Conservation (phyloP, 805 yeast species). For the Saccharomyces paradoxus region DNA sequence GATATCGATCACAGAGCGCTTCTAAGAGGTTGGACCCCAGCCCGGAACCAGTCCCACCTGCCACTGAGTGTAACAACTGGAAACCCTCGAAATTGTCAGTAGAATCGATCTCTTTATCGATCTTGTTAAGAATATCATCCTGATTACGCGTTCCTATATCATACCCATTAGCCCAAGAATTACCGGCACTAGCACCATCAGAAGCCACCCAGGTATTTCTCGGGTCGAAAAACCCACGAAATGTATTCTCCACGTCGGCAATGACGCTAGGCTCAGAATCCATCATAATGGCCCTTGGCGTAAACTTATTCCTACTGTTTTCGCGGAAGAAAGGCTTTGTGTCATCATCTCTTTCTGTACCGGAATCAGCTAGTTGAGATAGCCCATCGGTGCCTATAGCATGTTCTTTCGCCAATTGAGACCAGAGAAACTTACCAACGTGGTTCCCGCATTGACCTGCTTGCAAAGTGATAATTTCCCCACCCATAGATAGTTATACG, state of each 20-base stretch:
- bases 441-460: constrained; percentile 93
- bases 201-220: constrained; percentile 70
- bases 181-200: constrained; percentile 92
- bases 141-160: constrained; percentile 57
- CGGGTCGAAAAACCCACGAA: constrained; percentile 67
- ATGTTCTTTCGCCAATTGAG: constrained; percentile 78
- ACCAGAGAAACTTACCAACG: constrained; percentile 89
- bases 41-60: constrained; percentile 98
- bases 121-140: constrained; percentile 71
- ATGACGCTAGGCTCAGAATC: constrained; percentile 91
- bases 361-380: constrained; percentile 9
- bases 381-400: constrained; percentile 48
- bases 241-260: constrained; percentile 45
- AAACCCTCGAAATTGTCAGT: constrained; percentile 87
- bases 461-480: constrained; percentile 65
- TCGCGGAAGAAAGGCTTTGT: constrained; percentile 77
- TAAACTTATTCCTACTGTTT: constrained; percentile 65
- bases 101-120: constrained; percentile 83
- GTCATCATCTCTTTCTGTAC: constrained; percentile 48
- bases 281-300: constrained; percentile 79
- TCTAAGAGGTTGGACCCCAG: constrained; percentile 80
- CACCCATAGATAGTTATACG: constrained; percentile 31
- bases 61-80: constrained; percentile 86
- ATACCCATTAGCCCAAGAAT: constrained; percentile 92
- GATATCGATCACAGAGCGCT: constrained; percentile 66